Percentiles rank a stretch among this genome's conserved stretches.
Evolutionary conservation across 768 basidiomycete genomes (phyloP).

Genomic region (Coprinopsis strossmayeri): DNA sequence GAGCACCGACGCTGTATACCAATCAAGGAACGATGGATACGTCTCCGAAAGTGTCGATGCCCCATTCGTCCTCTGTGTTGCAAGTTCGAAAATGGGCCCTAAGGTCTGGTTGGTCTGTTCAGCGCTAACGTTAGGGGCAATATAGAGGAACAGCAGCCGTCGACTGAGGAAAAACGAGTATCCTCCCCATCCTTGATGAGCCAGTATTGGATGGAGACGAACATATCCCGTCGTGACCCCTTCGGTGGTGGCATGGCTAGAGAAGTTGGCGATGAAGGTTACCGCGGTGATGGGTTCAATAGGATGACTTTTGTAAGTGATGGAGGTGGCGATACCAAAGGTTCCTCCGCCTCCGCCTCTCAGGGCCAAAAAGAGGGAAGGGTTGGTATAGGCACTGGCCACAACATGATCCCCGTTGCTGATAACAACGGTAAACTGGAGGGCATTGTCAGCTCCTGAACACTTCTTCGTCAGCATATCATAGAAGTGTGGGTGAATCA

Average conservation of each 20-base stretch:
- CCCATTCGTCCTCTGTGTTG: conserved; percentile 17
- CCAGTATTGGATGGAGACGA: conserved; percentile 7
- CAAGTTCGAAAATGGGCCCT: conserved; percentile 23
- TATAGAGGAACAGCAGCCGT: conserved; percentile 18
- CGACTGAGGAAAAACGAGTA: conserved; percentile 19
- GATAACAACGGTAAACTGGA: conserved; percentile 39
- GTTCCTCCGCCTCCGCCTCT: conserved; percentile 46
- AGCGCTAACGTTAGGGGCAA: conserved; percentile 29
- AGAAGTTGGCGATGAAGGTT: conserved; percentile 22
- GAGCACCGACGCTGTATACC: not conserved
- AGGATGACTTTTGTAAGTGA: conserved; percentile 39
- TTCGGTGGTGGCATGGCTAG: conserved; percentile 20
- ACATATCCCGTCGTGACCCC: conserved; percentile 28
- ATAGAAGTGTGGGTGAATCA: not conserved
- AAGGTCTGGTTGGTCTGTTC: conserved; percentile 28
- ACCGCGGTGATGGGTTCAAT: conserved; percentile 24
- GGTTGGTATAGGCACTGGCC: conserved; percentile 32
- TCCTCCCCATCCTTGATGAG: not conserved
- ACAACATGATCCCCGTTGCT: conserved; percentile 32
- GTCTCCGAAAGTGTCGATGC: not conserved
- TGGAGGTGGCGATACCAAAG: conserved; percentile 39
- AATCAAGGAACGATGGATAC: not conserved
- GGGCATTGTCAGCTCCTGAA: conserved; percentile 39
- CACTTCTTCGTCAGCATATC: not conserved
- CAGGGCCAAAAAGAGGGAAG: conserved; percentile 48